phyloP scores from a whole-genome alignment of 306 rosid genomes.

The Sicyos edulis region DNA sequence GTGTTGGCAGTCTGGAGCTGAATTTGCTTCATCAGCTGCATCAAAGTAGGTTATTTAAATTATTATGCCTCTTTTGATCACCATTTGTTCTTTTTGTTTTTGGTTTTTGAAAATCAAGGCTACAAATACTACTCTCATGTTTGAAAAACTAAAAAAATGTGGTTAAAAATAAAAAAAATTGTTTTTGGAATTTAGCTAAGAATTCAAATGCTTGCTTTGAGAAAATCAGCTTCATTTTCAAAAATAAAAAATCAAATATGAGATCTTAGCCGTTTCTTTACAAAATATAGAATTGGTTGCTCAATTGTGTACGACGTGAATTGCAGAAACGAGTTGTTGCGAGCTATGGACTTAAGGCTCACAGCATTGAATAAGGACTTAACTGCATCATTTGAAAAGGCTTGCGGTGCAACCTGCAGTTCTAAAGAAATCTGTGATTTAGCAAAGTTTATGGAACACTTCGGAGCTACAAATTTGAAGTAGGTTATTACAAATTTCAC shows the following conservation, averaged over 20 bases:
- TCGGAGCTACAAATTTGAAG: conserved; percentile 68
- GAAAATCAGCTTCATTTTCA: too few relatives aligned
- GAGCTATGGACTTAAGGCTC: conserved; percentile 87
- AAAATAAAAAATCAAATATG: background rate
- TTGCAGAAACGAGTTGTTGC: conserved; percentile 74
- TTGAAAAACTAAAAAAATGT: too few relatives aligned
- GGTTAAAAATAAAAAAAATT: too few relatives aligned
- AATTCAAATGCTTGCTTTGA: too few relatives aligned
- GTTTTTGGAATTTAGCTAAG: too few relatives aligned
- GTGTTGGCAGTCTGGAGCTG: conserved; percentile 52
- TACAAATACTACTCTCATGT: too few relatives aligned
- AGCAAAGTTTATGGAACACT: conserved; percentile 25
- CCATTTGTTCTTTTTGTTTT: too few relatives aligned
- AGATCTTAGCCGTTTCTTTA: conserved; percentile 4
- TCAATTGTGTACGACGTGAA: conserved; percentile 32
- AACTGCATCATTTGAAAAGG: conserved; percentile 40
- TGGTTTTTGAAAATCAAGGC: too few relatives aligned
- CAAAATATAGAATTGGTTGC: conserved; percentile 25
- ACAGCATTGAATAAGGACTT: conserved; percentile 60
- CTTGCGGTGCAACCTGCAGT: conserved; percentile 39
- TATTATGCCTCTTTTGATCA: too few relatives aligned
- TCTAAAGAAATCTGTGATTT: conserved; percentile 33
- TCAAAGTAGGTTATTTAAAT: conserved; percentile 65
- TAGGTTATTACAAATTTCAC: conserved; percentile 30
- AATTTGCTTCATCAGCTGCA: conserved; percentile 48